phyloP scores from a whole-genome alignment of 2,329 filamentous ascomycete species.

The Calonectria pauciramosa region DNA sequence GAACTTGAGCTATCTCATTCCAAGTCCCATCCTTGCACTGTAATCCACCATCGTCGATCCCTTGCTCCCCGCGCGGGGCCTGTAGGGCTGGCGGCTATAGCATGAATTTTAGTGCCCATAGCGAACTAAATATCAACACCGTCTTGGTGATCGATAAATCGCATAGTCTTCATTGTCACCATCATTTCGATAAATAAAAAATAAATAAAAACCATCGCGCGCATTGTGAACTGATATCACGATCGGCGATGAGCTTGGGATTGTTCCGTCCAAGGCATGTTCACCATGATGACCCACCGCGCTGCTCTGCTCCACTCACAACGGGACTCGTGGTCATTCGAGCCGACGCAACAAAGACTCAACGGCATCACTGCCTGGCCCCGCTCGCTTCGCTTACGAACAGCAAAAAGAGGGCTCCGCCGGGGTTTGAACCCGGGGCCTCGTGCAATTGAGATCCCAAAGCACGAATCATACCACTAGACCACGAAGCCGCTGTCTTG shows the following conservation, averaged over 20 bases:
- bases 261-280: background rate
- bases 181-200: no score
- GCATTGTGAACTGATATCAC: background rate
- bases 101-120: background rate
- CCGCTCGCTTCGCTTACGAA: background rate
- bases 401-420: conserved; percentile 14
- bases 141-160: background rate
- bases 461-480: conserved; percentile 22
- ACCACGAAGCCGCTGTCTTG: conserved; percentile 14
- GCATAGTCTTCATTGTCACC: no score
- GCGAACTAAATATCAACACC: background rate
- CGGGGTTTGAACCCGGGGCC: conserved; percentile 19
- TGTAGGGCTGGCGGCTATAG: background rate
- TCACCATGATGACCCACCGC: background rate
- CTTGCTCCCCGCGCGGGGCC: background rate
- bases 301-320: background rate
- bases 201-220: background rate
- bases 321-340: background rate
- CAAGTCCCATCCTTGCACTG: background rate
- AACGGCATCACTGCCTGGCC: background rate
- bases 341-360: background rate
- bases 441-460: conserved; percentile 11
- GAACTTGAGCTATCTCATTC: background rate
- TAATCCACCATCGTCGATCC: background rate
- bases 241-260: background rate